Percentiles rank a stretch among this genome's conserved stretches.
These are phyloP conservation scores for Monilinia fructicola DNA, from an alignment of 2,329 filamentous ascomycete genomes.

Conservation along the genomic window DNA sequence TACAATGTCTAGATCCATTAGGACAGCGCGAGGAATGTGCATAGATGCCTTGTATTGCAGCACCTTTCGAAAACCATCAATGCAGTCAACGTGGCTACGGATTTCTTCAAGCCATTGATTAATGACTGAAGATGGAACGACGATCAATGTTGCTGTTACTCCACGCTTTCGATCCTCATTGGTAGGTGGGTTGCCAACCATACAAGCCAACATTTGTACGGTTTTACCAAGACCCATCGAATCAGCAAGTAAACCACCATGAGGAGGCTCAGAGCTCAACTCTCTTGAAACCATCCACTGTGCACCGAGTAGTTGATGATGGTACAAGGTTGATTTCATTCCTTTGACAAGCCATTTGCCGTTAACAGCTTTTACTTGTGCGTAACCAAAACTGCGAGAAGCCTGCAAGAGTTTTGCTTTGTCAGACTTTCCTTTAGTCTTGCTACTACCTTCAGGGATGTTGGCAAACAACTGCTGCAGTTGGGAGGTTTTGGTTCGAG, in stretches of 20 bases:
- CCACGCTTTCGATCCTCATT: conserved; percentile 40
- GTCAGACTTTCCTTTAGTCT: conserved; percentile 37
- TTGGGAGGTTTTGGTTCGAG: conserved; percentile 32
- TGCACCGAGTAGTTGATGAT: conserved; percentile 52
- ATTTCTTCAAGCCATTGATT: conserved; percentile 39
- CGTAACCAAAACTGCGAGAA: conserved; percentile 45
- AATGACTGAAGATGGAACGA: conserved; percentile 36
- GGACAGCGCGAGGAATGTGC: conserved; percentile 18
- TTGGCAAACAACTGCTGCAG: conserved; percentile 34
- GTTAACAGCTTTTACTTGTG: conserved; percentile 39
- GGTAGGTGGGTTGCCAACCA: conserved; percentile 44
- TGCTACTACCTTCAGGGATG: conserved; percentile 32
- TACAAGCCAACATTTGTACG: conserved; percentile 47
- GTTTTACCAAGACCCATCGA: conserved; percentile 68
- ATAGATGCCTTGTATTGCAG: conserved; percentile 31
- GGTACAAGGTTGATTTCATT: conserved; percentile 48
- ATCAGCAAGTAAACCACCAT: conserved; percentile 60
- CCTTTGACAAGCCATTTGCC: conserved; percentile 49
- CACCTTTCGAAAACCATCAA: conserved; percentile 30
- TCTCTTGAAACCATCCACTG: conserved; percentile 58
- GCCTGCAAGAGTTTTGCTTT: conserved; percentile 43
- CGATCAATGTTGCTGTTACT: conserved; percentile 37
- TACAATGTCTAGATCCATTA: conserved; percentile 37
- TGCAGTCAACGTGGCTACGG: conserved; percentile 27
- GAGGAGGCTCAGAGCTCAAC: conserved; percentile 40